Evolutionary conservation across 2,329 filamentous ascomycete species (phyloP).

Genomic region (Paracoccidioides lutzii): DNA sequence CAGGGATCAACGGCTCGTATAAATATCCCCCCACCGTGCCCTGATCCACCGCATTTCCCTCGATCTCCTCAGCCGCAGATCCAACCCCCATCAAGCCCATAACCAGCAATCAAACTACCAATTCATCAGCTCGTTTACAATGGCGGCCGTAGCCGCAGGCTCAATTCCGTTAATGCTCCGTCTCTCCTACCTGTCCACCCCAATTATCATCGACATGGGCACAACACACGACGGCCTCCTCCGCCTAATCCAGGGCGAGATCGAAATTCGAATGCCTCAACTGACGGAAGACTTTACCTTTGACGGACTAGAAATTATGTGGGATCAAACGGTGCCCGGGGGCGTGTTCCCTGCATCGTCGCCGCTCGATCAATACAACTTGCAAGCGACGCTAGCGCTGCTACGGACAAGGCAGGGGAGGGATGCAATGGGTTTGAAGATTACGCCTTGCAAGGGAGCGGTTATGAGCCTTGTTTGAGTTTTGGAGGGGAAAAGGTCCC

Average conservation of each 20-base stretch:
- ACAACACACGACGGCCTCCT: constrained; percentile 5
- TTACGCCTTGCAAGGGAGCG: constrained; percentile 4
- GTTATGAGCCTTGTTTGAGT: constrained; percentile 5
- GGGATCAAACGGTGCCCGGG: constrained; percentile 3
- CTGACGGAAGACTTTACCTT: constrained; percentile 6
- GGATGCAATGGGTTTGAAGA: constrained; percentile 7
- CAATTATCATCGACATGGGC: constrained; percentile 5
- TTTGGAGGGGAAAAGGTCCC: not conserved
- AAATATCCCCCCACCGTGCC: too few species aligned
- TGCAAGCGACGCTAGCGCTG: constrained; percentile 6
- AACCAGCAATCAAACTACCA: not conserved
- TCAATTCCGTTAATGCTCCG: constrained; percentile 8
- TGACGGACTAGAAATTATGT: constrained; percentile 9
- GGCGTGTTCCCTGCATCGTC: constrained; percentile 4
- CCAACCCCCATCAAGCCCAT: not conserved
- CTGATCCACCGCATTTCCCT: too few species aligned
- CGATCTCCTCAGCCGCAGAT: too few species aligned
- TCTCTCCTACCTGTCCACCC: constrained; percentile 8
- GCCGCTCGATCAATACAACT: constrained; percentile 6
- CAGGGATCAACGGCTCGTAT: too few species aligned
- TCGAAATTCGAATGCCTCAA: constrained; percentile 4
- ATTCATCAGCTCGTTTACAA: not conserved
- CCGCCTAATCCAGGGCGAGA: constrained; percentile 6
- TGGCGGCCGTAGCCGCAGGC: not conserved
- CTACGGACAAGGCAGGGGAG: constrained; percentile 6